Percentiles rank a stretch among this genome's conserved stretches.
These are phyloP conservation scores for Sarcomyxa edulis DNA, from an alignment of 768 basidiomycete genomes.

Conservation along the genomic window DNA sequence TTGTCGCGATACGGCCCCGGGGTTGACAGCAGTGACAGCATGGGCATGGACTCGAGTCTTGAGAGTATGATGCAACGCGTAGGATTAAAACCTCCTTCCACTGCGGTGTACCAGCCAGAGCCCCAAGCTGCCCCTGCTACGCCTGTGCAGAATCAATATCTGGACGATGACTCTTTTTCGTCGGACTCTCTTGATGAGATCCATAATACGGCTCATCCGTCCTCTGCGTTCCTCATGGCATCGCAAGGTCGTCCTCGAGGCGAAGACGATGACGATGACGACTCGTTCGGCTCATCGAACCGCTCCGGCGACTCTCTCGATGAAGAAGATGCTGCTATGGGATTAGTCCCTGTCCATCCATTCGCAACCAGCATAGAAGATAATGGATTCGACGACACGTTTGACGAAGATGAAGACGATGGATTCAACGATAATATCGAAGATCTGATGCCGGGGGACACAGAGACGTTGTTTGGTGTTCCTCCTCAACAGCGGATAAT, in stretches of 20 bases:
- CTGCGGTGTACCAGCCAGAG: no score
- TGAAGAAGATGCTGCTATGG: conserved; percentile 37
- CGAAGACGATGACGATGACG: conserved; percentile 29
- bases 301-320: conserved; percentile 53
- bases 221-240: conserved; percentile 68
- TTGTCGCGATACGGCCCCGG: conserved; percentile 57
- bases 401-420: conserved; percentile 47
- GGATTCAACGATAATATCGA: conserved; percentile 48
- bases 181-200: conserved; percentile 54
- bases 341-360: conserved; percentile 49
- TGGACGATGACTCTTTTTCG: conserved; percentile 49
- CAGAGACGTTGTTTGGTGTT: conserved; percentile 73
- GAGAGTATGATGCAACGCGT: conserved; percentile 69
- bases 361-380: conserved; percentile 43
- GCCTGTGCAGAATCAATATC: conserved; percentile 15
- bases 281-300: conserved; percentile 48
- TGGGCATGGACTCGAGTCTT: conserved; percentile 50
- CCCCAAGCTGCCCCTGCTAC: no score
- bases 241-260: conserved; percentile 22
- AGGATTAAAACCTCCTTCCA: conserved; percentile 32
- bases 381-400: conserved; percentile 46
- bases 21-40: conserved; percentile 40
- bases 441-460: conserved; percentile 32
- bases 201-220: conserved; percentile 57
- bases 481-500: conserved; percentile 50